Conservation (phyloP, 805 yeast species). For the Candida methanosorbosa region DNA sequence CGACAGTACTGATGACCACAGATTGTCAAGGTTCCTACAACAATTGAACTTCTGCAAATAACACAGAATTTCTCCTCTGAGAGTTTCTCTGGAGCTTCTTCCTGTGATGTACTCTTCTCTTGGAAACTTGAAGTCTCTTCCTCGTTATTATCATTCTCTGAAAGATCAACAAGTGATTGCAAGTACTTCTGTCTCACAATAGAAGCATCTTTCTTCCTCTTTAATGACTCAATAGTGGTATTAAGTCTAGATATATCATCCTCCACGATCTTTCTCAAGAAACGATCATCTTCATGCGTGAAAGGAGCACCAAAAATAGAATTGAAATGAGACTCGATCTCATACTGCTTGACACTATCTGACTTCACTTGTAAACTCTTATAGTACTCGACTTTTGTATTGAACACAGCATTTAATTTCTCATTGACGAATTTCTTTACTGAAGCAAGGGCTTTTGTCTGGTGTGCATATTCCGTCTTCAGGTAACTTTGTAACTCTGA, state of each 20-base stretch:
- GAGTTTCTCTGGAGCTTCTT: too few relatives aligned
- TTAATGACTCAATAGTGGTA: background rate
- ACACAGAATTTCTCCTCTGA: conserved; percentile 48
- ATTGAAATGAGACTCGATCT: too few relatives aligned
- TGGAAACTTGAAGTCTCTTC: conserved; percentile 21
- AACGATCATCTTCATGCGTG: background rate
- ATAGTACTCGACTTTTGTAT: conserved; percentile 74
- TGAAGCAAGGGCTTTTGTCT: conserved; percentile 30
- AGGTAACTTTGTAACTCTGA: conserved; percentile 4
- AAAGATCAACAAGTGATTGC: conserved; percentile 25
- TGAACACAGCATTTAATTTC: conserved; percentile 57
- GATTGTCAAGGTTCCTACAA: conserved; percentile 69
- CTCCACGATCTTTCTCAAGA: background rate
- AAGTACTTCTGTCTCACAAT: conserved; percentile 41
- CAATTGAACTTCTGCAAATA: conserved; percentile 67
- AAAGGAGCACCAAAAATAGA: too few relatives aligned
- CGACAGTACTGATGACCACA: conserved; percentile 93
- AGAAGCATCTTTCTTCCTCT: too few relatives aligned
- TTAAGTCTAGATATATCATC: background rate
- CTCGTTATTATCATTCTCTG: conserved; percentile 14
- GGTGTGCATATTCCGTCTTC: conserved; percentile 30
- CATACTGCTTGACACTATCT: conserved; percentile 59
- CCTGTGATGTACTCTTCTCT: too few relatives aligned
- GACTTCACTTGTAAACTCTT: conserved; percentile 79
- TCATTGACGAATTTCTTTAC: conserved; percentile 42